These are phyloP conservation scores for Candida ortonii DNA, from an alignment of 805 yeast genomes.

Conservation along the genomic window DNA sequence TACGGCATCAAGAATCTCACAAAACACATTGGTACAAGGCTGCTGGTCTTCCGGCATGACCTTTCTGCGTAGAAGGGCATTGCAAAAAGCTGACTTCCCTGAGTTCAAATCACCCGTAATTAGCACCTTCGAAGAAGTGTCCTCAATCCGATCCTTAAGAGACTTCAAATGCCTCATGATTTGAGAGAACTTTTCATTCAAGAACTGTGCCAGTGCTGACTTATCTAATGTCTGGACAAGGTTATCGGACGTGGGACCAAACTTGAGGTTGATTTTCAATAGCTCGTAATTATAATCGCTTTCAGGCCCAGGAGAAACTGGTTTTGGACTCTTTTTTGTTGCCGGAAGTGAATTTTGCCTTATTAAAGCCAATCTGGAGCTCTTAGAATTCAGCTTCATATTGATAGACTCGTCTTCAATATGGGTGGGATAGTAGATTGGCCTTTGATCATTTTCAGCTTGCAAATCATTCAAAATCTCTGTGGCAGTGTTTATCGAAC, in stretches of 20 bases:
- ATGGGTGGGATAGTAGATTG: slow-evolving; percentile 59
- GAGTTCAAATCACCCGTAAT: slow-evolving; percentile 97
- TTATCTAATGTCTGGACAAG: slow-evolving; percentile 61
- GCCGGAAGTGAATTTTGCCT: slow-evolving; percentile 36
- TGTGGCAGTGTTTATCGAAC: slow-evolving; percentile 54
- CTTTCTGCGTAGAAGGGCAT: slow-evolving; percentile 74
- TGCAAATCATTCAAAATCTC: slow-evolving; percentile 50
- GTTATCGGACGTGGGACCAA: slow-evolving; percentile 45
- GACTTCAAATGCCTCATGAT: slow-evolving; percentile 66
- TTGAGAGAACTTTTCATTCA: slow-evolving; percentile 65
- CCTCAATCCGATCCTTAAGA: slow-evolving; percentile 80
- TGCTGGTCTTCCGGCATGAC: slow-evolving; percentile 94
- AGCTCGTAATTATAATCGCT: slow-evolving; percentile 50
- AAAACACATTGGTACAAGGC: slow-evolving; percentile 94
- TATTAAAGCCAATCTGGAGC: slow-evolving; percentile 52
- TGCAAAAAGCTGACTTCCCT: slow-evolving; percentile 95
- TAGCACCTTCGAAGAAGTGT: slow-evolving; percentile 87
- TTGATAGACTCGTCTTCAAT: slow-evolving; percentile 31
- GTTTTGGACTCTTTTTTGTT: slow-evolving; percentile 14
- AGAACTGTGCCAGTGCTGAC: slow-evolving; percentile 61
- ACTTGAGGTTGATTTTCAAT: slow-evolving; percentile 58
- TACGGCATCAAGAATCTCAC: slow-evolving; percentile 85
- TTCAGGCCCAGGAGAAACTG: slow-evolving; percentile 17
- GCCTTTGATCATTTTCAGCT: slow-evolving; percentile 55
- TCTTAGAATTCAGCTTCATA: slow-evolving; percentile 43